Percentiles rank a stretch among this genome's conserved stretches.
These are phyloP conservation scores for Arxiozyma bovina DNA, from an alignment of 1,139 yeast species.

Conservation along the genomic window DNA sequence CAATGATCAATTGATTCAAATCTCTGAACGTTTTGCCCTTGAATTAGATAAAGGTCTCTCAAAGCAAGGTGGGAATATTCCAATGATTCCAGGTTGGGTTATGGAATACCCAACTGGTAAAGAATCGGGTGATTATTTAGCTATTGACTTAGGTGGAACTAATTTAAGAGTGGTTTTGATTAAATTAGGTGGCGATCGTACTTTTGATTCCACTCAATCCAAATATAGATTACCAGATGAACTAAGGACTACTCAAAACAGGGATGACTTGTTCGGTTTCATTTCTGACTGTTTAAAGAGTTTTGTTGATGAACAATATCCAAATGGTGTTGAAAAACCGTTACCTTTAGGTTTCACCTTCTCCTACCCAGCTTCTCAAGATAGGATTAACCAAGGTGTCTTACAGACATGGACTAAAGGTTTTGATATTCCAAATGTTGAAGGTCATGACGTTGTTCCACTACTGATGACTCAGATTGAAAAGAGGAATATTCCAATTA, in stretches of 20 bases:
- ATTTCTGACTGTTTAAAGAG: constrained; percentile 71
- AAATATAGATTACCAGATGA: constrained; percentile 67
- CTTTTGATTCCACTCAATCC: constrained; percentile 74
- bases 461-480: constrained; percentile 71
- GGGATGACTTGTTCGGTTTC: constrained; percentile 74
- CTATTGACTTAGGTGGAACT: constrained; percentile 94
- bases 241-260: constrained; percentile 63
- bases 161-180: constrained; percentile 85
- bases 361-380: constrained; percentile 85
- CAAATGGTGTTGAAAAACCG: constrained; percentile 42
- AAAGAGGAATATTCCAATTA: constrained; percentile 60
- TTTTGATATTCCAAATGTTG: constrained; percentile 86
- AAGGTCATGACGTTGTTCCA: constrained; percentile 91
- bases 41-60: constrained; percentile 79
- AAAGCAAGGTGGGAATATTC: constrained; percentile 71
- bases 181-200: constrained; percentile 65
- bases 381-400: constrained; percentile 72
- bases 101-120: constrained; percentile 86
- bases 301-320: constrained; percentile 53
- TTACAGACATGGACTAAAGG: constrained; percentile 98
- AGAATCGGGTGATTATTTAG: constrained; percentile 81
- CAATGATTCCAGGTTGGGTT: constrained; percentile 97
- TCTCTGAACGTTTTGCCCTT: constrained; percentile 56
- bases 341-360: constrained; percentile 91
- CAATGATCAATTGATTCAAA: constrained; percentile 49